Percentiles rank a stretch among this genome's conserved stretches.
phyloP scores from a whole-genome alignment of 1,284 basidiomycete species.

The Microstroma glucosiphilum region DNA sequence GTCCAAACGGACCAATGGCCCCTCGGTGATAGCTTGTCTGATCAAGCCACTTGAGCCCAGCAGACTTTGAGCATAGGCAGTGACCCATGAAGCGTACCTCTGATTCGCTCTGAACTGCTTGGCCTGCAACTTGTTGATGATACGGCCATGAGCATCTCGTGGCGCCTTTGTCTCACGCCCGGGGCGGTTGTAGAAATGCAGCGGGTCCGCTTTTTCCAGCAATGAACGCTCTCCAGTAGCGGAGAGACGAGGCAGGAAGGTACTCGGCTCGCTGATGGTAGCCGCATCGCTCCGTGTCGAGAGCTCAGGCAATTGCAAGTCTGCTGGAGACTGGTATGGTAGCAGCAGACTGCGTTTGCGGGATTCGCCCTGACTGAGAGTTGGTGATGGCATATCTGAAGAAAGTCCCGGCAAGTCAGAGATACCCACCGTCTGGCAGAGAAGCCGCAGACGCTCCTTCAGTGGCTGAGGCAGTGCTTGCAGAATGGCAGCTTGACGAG shows the following conservation, averaged over 20 bases:
- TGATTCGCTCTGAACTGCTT: not conserved
- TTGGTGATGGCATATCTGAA: not conserved
- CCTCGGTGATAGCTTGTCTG: slow-evolving; percentile 6
- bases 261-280: not conserved
- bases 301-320: not conserved
- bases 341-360: not conserved
- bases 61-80: slow-evolving; percentile 2
- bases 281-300: not conserved
- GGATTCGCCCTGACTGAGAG: slow-evolving; percentile 1
- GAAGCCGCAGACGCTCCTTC: not conserved
- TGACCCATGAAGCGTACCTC: not conserved
- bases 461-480: not conserved
- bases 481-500: not conserved
- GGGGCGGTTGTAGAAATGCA: not conserved
- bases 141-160: slow-evolving; percentile 5
- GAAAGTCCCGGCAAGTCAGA: not conserved
- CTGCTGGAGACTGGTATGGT: not conserved
- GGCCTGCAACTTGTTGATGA: slow-evolving; percentile 1
- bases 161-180: not conserved
- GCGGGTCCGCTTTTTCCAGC: not conserved
- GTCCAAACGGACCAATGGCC: not conserved
- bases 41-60: slow-evolving; percentile 1
- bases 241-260: not conserved
- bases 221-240: not conserved
- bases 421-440: not conserved